Conservation (phyloP, 495 filamentous ascomycete species). For the Penicillium daleae region DNA sequence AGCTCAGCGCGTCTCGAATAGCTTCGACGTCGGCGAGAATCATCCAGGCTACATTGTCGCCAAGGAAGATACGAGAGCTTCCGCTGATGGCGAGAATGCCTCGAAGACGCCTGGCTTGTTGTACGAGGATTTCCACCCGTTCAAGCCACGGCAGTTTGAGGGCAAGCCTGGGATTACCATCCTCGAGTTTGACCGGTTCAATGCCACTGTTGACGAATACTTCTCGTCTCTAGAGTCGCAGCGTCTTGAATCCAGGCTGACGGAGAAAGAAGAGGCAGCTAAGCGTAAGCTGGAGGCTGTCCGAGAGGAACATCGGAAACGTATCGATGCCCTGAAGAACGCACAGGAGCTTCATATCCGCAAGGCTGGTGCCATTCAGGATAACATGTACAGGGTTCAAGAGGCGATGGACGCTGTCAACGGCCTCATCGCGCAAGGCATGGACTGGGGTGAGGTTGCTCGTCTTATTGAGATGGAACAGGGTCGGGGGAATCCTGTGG, state of each 20-base stretch:
- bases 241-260: conserved; percentile 80
- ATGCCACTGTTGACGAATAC: conserved; percentile 92
- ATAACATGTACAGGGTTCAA: conserved; percentile 84
- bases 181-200: conserved; percentile 79
- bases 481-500: conserved; percentile 77
- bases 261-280: conserved; percentile 79
- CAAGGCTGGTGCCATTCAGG: conserved; percentile 87
- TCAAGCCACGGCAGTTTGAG: conserved; percentile 82
- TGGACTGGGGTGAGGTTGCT: conserved; percentile 95
- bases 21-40: conserved; percentile 33
- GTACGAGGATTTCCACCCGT: conserved; percentile 97
- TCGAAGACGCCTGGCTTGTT: conserved; percentile 57
- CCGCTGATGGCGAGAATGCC: conserved; percentile 40
- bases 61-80: conserved; percentile 55
- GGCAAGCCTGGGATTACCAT: conserved; percentile 64
- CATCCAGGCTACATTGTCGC: conserved; percentile 84
- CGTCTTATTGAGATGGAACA: conserved; percentile 87
- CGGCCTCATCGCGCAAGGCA: conserved; percentile 83
- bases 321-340: conserved; percentile 78
- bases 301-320: conserved; percentile 76
- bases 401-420: conserved; percentile 93
- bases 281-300: conserved; percentile 82
- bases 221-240: conserved; percentile 96
- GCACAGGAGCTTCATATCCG: conserved; percentile 81
- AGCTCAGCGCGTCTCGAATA: conserved; percentile 58